Conservation (phyloP, 139 green algal species). For the Limnomonas spitsbergensis region DNA sequence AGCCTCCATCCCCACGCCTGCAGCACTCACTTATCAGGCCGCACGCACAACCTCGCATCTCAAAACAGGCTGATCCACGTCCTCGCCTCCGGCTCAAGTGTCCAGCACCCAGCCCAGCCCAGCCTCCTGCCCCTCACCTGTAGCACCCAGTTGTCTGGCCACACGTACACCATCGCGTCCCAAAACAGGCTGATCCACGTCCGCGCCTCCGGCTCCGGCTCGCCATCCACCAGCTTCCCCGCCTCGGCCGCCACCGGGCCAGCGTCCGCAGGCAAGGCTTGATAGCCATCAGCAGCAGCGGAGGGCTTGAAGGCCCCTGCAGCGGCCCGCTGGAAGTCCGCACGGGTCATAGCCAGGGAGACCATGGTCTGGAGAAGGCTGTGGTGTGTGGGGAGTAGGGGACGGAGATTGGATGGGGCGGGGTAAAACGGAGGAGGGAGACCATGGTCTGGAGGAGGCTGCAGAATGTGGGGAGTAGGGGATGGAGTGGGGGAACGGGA, state of each 20-base stretch:
- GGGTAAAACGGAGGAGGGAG: too few species aligned
- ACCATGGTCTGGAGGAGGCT: not conserved
- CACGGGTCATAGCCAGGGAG: not conserved
- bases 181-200: conserved; percentile 15
- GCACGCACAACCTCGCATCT: not conserved
- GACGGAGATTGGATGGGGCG: too few species aligned
- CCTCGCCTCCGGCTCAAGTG: not conserved
- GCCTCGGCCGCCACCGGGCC: not conserved
- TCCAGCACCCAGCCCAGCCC: too few species aligned
- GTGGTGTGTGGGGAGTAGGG: not conserved
- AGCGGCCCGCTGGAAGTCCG: not conserved
- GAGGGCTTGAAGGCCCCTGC: not conserved
- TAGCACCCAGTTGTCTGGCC: not conserved
- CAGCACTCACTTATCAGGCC: not conserved
- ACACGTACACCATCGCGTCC: conserved; percentile 4
- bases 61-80: conserved; percentile 15
- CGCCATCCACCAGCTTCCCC: not conserved
- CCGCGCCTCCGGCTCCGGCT: not conserved
- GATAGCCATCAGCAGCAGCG: not conserved
- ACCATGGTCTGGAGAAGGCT: not conserved
- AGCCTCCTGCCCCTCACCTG: not conserved
- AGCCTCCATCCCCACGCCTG: not conserved
- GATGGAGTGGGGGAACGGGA: too few species aligned
- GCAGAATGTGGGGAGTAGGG: not conserved
- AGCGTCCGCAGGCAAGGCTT: not conserved